These are phyloP conservation scores for Radiomyces spectabilis DNA, from an alignment of 192 early-diverging fungal species.

Conservation along the genomic window DNA sequence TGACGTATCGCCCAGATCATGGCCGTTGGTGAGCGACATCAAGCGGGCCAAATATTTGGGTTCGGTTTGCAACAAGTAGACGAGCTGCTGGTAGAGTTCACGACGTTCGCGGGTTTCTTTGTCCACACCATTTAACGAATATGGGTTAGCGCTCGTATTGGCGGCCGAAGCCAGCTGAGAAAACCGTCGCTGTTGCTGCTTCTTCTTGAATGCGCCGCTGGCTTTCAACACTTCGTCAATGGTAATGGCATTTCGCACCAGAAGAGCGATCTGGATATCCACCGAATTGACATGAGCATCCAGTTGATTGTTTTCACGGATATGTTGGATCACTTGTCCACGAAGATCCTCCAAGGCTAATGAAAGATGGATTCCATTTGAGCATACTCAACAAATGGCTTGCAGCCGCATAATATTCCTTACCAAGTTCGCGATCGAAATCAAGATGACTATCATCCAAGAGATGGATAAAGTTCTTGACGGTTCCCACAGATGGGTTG, in stretches of 20 bases:
- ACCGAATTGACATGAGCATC: constrained; percentile 78
- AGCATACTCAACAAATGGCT: too few species aligned
- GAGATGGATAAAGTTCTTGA: constrained; percentile 84
- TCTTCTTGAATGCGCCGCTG: constrained; percentile 26
- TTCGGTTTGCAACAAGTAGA: constrained; percentile 96
- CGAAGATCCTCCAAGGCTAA: constrained; percentile 64
- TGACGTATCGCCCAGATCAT: constrained; percentile 56
- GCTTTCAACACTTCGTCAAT: constrained; percentile 83
- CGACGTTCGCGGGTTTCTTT: constrained; percentile 70
- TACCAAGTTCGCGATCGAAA: constrained; percentile 86
- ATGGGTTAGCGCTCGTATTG: constrained; percentile 31
- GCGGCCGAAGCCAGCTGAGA: constrained; percentile 29
- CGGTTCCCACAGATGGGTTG: constrained; percentile 74
- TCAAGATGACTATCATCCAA: constrained; percentile 88
- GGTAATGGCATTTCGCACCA: constrained; percentile 94
- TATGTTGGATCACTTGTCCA: constrained; percentile 77
- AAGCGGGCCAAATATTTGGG: constrained; percentile 88
- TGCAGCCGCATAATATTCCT: background rate
- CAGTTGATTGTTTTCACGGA: constrained; percentile 81
- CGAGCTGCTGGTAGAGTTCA: constrained; percentile 87
- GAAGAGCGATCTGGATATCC: constrained; percentile 92
- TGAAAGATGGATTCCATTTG: too few species aligned
- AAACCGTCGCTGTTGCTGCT: constrained; percentile 35
- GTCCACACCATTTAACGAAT: constrained; percentile 72
- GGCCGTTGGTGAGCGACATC: constrained; percentile 79